Conservation (phyloP, 75 land plant genomes). For the Selaginella tamariscina region DNA sequence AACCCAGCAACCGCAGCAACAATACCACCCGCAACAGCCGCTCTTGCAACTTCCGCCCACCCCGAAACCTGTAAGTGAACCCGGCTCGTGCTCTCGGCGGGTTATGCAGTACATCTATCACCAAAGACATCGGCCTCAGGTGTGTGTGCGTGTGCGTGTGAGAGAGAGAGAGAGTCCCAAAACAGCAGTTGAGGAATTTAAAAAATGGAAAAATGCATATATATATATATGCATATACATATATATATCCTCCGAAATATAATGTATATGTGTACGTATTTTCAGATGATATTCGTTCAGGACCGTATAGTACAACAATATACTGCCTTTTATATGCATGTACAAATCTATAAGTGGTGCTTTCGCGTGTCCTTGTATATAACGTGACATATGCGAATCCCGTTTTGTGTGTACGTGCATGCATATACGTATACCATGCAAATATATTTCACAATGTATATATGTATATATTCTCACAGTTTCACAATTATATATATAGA, state of each 20-base stretch:
- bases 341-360: not conserved
- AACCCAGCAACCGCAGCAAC: constrained; percentile 15
- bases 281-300: too few relatives aligned
- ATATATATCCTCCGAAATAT: not conserved
- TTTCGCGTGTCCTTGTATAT: not conserved
- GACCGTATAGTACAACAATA: too few relatives aligned
- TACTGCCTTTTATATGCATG: too few relatives aligned
- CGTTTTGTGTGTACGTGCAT: not conserved
- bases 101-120: constrained; percentile 76
- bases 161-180: constrained; percentile 43
- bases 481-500: constrained; percentile 12
- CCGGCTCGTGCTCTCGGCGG: constrained; percentile 77
- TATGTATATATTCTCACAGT: not conserved
- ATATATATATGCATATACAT: constrained; percentile 25
- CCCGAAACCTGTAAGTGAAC: constrained; percentile 49
- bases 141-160: constrained; percentile 35
- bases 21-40: constrained; percentile 18
- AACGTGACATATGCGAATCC: not conserved
- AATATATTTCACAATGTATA: not conserved
- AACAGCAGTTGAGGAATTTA: constrained; percentile 35
- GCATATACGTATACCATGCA: not conserved
- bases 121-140: constrained; percentile 64
- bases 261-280: not conserved
- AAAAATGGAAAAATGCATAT: constrained; percentile 21
- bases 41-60: constrained; percentile 14